Percentiles rank a stretch among this genome's conserved stretches.
Conservation (phyloP, 306 rosid species). For the Rosa persica region DNA sequence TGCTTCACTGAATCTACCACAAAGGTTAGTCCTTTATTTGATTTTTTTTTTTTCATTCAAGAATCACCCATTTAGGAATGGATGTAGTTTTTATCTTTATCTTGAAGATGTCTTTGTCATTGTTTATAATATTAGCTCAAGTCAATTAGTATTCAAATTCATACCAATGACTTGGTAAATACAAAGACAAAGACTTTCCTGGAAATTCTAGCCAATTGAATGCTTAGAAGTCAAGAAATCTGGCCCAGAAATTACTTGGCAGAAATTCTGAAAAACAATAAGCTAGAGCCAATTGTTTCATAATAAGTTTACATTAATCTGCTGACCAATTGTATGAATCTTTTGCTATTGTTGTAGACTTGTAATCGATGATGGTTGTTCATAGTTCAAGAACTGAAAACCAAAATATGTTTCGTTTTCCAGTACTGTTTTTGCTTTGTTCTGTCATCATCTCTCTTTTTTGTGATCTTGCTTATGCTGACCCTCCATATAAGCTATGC, state of each 20-base stretch:
- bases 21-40: background rate
- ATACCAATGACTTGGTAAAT: background rate
- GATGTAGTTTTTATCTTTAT: background rate
- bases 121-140: background rate
- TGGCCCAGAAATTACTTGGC: background rate
- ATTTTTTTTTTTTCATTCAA: background rate
- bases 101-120: background rate
- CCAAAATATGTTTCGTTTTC: constrained; percentile 18
- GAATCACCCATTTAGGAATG: background rate
- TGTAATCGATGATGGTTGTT: background rate
- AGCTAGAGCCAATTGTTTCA: background rate
- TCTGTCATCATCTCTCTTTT: constrained; percentile 5
- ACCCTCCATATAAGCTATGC: constrained; percentile 17
- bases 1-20: background rate
- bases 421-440: constrained; percentile 22
- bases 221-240: background rate
- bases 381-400: background rate
- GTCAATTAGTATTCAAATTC: background rate
- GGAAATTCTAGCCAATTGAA: background rate
- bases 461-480: constrained; percentile 11
- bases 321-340: background rate
- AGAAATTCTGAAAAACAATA: background rate
- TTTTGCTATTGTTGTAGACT: background rate
- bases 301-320: background rate
- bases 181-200: background rate